Evolutionary conservation across 202 grass and related monocot species (phyloP), one percentile per base, ranked within the genome.

Genomic region (Alloteropsis angusta): DNA sequence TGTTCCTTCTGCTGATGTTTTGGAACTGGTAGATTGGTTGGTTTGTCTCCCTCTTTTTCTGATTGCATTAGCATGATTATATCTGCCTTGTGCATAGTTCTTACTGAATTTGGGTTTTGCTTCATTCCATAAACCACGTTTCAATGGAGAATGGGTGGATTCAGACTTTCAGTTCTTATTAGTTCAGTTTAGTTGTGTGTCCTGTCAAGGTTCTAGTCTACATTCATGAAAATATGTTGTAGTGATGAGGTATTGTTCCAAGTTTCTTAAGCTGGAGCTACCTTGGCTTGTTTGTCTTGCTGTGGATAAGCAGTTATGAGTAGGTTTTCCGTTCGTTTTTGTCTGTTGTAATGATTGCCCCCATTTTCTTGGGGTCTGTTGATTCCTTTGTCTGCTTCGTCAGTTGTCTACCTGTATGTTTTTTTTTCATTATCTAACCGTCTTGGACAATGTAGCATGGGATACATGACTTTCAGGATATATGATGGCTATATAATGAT

Each of bases 131-230:
- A 22, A 8, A 65, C n/a, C 42, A 41, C n/a, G 34, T 65, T 56
- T 15, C 22, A 26, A 22, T 76, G 19, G 5, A 16, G 18, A 75
- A 23, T 60, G 12, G 9, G 23, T 61, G 22, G 10, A 56, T 80
- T 80, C 68, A 67, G 9, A 39, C 25, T 47, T 74, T 49, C 47
- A 59, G 9, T 70, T 86, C 22, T n/a, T n/a, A n/a, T 35, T 25
- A 37, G 66, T 64, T 77, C 21, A 41, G 56, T 68, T 34, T 58
- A 35, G 44, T 7, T 42, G 30, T 46, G 9, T 57, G 14, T 28
- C 16, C 43, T 74, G 59, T 25, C 60, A 65, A 12, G 12, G 12
- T 65, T 22, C 32, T 25, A 35, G 34, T 35, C 36, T 13, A 65
- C 43, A n/a, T 36, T 50, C 32, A 78, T 1, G 2, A 52, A 49